These are phyloP conservation scores for Boletellus emodensis DNA, from an alignment of 768 basidiomycete species.

Conservation along the genomic window DNA sequence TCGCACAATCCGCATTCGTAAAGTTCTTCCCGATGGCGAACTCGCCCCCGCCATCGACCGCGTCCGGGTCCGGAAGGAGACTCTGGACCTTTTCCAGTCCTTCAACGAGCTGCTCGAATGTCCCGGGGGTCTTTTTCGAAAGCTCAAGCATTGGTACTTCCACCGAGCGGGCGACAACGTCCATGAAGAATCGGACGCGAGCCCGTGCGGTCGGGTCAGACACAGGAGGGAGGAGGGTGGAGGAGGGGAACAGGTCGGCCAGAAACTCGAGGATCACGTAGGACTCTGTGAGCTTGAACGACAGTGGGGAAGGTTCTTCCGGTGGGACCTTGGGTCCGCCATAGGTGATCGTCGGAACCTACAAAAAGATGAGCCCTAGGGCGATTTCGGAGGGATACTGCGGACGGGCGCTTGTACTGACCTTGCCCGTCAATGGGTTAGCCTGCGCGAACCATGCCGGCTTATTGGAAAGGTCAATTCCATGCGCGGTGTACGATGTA, in stretches of 20 bases:
- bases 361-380: neutral
- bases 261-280: conserved; percentile 62
- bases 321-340: conserved; percentile 54
- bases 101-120: neutral
- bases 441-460: conserved; percentile 64
- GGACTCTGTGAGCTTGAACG: conserved; percentile 60
- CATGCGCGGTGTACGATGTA: conserved; percentile 43
- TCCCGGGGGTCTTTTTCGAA: conserved; percentile 14
- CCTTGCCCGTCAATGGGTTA: conserved; percentile 59
- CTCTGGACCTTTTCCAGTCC: conserved; percentile 8
- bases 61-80: conserved; percentile 33
- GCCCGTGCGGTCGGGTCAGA: conserved; percentile 52
- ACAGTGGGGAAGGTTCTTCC: conserved; percentile 53
- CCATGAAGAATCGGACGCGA: conserved; percentile 58
- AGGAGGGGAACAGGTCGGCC: conserved; percentile 51
- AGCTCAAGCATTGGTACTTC: conserved; percentile 33
- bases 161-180: conserved; percentile 44
- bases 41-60: conserved; percentile 36
- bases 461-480: conserved; percentile 59
- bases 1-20: conserved; percentile 56
- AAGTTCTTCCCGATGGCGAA: conserved; percentile 38
- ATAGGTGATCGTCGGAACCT: conserved; percentile 58
- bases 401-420: conserved; percentile 16
- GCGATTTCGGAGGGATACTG: no score
- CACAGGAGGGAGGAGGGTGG: conserved; percentile 41